Conservation (phyloP, 2,329 filamentous ascomycete species). For the Cercospora beticola region DNA sequence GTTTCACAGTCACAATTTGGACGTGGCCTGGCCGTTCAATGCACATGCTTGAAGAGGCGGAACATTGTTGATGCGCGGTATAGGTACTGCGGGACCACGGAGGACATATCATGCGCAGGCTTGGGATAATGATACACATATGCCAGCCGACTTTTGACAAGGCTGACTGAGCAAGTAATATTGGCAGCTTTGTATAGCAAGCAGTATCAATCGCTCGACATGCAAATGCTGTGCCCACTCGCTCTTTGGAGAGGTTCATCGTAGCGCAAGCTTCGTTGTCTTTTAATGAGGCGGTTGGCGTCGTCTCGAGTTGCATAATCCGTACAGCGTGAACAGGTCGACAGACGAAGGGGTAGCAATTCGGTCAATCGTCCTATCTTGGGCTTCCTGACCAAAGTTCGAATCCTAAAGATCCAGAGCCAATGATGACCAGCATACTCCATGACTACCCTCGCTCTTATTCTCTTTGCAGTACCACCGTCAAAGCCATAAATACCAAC, state of each 20-base stretch:
- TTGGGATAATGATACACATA: conserved; percentile 10
- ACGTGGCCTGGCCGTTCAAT: conserved; percentile 36
- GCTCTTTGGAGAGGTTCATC: neutral
- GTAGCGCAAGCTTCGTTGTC: neutral
- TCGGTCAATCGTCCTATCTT: neutral
- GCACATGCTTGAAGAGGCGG: conserved; percentile 46
- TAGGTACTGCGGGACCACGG: neutral
- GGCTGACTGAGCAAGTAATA: neutral
- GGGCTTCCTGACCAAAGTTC: neutral
- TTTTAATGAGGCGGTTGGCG: neutral
- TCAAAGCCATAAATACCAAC: conserved; percentile 89
- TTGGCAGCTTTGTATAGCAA: neutral
- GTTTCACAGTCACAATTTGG: conserved; percentile 33
- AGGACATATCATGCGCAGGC: neutral
- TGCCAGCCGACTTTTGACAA: conserved; percentile 1
- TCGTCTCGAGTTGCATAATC: neutral
- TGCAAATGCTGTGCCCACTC: neutral
- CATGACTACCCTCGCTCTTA: conserved; percentile 40
- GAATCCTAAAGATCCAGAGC: neutral
- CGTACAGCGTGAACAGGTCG: neutral
- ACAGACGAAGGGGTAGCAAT: neutral
- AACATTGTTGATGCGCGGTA: neutral
- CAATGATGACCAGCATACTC: neutral
- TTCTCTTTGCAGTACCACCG: conserved; percentile 90
- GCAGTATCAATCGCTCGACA: neutral